These are phyloP conservation scores for Myxozyma geophila DNA, from an alignment of 805 yeast genomes.

Conservation along the genomic window DNA sequence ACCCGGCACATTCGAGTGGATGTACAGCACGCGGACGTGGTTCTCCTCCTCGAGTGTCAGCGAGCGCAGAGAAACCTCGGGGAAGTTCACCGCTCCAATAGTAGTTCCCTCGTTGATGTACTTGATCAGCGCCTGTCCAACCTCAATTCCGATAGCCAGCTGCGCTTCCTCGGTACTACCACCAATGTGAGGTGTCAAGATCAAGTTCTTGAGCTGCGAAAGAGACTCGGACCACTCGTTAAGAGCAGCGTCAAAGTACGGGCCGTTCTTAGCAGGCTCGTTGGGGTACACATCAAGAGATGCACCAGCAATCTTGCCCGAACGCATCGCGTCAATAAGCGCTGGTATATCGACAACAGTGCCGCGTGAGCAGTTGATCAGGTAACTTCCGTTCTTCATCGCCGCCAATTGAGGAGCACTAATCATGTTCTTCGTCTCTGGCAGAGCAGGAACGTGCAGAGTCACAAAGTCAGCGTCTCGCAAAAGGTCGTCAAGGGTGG, in stretches of 20 bases:
- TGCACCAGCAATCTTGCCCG: conserved; percentile 95
- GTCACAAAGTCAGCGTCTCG: conserved; percentile 84
- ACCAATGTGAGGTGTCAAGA: conserved; percentile 96
- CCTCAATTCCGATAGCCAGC: conserved; percentile 96
- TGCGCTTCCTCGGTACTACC: conserved; percentile 99
- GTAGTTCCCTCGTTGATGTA: conserved; percentile 96
- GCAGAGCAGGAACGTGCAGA: conserved; percentile 91
- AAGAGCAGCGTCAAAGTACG: conserved; percentile 69
- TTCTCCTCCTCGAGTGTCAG: conserved; percentile 83
- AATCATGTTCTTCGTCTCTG: conserved; percentile 89
- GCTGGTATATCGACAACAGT: conserved; percentile 97
- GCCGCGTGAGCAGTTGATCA: conserved; percentile 96
- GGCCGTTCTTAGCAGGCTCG: conserved; percentile 97
- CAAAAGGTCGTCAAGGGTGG: conserved; percentile 81
- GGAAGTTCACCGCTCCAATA: conserved; percentile 96
- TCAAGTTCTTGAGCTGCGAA: conserved; percentile 79
- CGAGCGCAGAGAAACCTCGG: conserved; percentile 91
- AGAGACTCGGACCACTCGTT: conserved; percentile 86
- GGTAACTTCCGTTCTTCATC: conserved; percentile 94
- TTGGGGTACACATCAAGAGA: conserved; percentile 95
- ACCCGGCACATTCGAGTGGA: conserved; percentile 98
- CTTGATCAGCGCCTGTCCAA: conserved; percentile 79
- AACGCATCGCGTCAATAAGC: conserved; percentile 84
- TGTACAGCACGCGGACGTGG: conserved; percentile 86
- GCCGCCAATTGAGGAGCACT: conserved; percentile 89